Base-by-base conservation (phyloP, 805 yeast species). In the Lipomyces oligophaga region DNA sequence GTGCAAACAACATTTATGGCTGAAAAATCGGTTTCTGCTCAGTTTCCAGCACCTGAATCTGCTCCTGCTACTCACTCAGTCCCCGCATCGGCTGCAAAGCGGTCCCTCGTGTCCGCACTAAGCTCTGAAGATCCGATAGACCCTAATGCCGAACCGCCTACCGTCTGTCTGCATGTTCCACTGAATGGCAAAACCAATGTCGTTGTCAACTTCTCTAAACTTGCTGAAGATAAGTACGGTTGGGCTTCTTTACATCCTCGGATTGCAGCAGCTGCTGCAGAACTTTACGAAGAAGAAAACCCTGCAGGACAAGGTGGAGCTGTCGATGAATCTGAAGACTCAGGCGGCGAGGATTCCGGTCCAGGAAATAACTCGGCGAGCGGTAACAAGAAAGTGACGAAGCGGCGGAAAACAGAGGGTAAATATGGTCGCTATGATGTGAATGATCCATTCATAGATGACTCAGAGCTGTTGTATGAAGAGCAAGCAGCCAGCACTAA, bases 371-470 rank as follows among this genome's bases (percentile, higher is more conserved):
- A 65, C 20, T 51, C 58, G 22, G 41, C 48, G 24, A 43, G 55
- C 38, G 38, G 55, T 51, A 32, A 62, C 47, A 66, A 69, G 56
- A 68, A 73, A 59, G 65, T 70, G 45, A 62, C 65, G 62, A 69
- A 71, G 73, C 58, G 73, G 77, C 32, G 83, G 83, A 76, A 88
- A 43, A 78, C 84, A 55, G 86, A 88, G 28, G 96, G 96, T 2
- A 87, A 85, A 61, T 55, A 45, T 25, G 58, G 55, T 18, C 33
- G 41, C 10, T 93, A 93, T 66, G 98, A 93, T 63, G 72, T 78
- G 39, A 81, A 85, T 50, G 99, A 93, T 65, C 98, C 97, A 2
- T 93, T 93, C 61, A 93, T 93, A 48, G 99, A 93, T 67, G 98
- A 93, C 66, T 77, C 86, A 13, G 99, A 93, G 66, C 70, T 88